Conservation (phyloP, 768 basidiomycete genomes). For the Lactarius vividus region DNA sequence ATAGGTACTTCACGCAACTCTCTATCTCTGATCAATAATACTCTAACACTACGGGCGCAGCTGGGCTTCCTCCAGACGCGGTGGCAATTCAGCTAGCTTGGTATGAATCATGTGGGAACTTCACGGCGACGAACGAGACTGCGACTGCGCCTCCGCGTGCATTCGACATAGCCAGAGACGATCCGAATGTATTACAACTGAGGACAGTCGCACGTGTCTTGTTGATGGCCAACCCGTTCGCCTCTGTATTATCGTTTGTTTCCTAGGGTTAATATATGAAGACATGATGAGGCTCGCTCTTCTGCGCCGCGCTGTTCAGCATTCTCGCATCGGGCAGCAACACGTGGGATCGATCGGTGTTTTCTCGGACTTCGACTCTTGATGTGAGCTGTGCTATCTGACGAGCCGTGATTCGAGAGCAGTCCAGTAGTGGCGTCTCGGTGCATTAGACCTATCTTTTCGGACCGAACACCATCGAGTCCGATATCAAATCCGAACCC, state of each 20-base stretch:
- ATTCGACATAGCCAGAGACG: conserved; percentile 87
- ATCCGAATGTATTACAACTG: conserved; percentile 62
- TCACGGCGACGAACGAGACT: conserved; percentile 92
- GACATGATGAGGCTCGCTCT: conserved; percentile 41
- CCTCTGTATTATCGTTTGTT: conserved; percentile 37
- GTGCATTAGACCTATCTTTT: conserved; percentile 59
- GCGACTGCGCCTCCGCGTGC: conserved; percentile 84
- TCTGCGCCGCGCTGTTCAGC: conserved; percentile 65
- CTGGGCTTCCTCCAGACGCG: conserved; percentile 66
- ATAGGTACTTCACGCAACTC: conserved; percentile 44
- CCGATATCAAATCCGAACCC: conserved; percentile 89
- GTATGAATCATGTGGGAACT: conserved; percentile 72
- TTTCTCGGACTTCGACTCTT: conserved; percentile 78
- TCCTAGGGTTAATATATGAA: conserved; percentile 7
- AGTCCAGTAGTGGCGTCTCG: conserved; percentile 80
- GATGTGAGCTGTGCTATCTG: conserved; percentile 54
- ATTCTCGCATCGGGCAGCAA: conserved; percentile 73
- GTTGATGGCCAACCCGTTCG: conserved; percentile 57
- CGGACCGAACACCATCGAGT: conserved; percentile 74
- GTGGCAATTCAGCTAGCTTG: conserved; percentile 90
- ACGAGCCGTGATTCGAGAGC: conserved; percentile 57
- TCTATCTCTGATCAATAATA: neutral
- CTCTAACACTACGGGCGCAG: conserved; percentile 33
- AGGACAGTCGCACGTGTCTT: conserved; percentile 74
- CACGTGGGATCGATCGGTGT: conserved; percentile 84